A percentile compares a stretch with the other conserved stretches of the same genome.
Evolutionary conservation across 208 protist genomes (phyloP).

Genomic region (Wallacemonas sp.): DNA sequence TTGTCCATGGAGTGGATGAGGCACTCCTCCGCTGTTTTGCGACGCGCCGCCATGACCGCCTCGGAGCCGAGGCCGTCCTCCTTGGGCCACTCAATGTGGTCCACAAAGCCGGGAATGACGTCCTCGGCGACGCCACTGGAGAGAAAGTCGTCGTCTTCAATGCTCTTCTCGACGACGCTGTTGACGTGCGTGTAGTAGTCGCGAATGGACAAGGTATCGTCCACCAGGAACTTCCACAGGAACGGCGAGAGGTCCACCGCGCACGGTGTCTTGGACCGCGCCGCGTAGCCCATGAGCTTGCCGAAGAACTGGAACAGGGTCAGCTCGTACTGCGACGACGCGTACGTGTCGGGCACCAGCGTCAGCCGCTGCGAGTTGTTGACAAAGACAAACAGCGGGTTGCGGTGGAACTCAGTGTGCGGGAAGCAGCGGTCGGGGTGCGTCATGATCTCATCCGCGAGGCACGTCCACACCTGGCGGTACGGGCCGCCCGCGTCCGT

Average conservation of each 20-base stretch:
- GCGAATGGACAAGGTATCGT: conserved; percentile 72
- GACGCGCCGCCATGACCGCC: conserved; percentile 37
- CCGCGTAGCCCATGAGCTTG: conserved; percentile 87
- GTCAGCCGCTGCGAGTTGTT: conserved; percentile 86
- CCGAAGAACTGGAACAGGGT: conserved; percentile 89
- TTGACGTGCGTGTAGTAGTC: conserved; percentile 92
- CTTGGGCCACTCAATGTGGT: conserved; percentile 43
- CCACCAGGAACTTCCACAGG: conserved; percentile 92
- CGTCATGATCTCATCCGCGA: conserved; percentile 86
- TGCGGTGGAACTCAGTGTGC: conserved; percentile 82
- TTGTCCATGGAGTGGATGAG: conserved; percentile 88
- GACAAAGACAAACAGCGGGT: conserved; percentile 84
- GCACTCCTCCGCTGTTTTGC: conserved; percentile 75
- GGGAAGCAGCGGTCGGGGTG: conserved; percentile 87
- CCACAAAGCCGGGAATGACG: conserved; percentile 74
- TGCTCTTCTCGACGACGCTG: conserved; percentile 78
- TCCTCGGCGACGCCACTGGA: conserved; percentile 81
- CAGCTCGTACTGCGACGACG: conserved; percentile 73
- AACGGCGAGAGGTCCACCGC: conserved; percentile 91
- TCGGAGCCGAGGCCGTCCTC: conserved; percentile 27
- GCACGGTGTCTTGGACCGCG: conserved; percentile 65
- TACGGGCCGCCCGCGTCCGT: conserved; percentile 91
- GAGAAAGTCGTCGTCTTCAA: conserved; percentile 82
- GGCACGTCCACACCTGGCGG: conserved; percentile 88
- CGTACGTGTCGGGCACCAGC: conserved; percentile 78